Base-by-base conservation (phyloP, 441 rosid genomes). In the Erysimum cheiri region DNA sequence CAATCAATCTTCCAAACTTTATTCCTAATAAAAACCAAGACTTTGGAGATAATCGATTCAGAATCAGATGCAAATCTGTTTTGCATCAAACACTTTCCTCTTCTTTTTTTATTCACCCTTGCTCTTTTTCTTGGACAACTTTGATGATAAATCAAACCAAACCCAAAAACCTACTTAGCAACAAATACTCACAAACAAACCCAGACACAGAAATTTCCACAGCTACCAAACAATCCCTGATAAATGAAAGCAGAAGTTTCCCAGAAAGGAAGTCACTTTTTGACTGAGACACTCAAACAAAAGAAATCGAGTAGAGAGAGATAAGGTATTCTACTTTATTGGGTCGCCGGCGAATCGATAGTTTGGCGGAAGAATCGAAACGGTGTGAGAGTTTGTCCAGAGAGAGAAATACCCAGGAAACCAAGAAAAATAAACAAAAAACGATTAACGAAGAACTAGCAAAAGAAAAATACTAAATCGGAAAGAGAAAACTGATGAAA, bases 111-210 rank as follows among this genome's bases (percentile, higher is more conserved):
- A 17, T 67, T 22, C 24, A 22, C 24, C 24, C 2, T 22, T 22
- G 24, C 24, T 22, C 24, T 22, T 22, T 22, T 22, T 22, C 24
- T 22, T 22, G 24, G 24, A 1, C 49, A 43, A 67, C 56, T 50
- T 41, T 35, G n/a, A n/a, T 58, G 71, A 57, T 77, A 46, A 81
- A 80, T 69, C 77, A 69, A 79, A 80, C 80, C 78, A 65, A 79
- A 75, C 53, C 40, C 36, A 24, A 46, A 8, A 52, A 61, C 8
- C 66, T 28, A 41, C 28, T 24, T 63, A 54, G 3, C 19, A 32
- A 8, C 17, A 49, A 37, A 35, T 19, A 56, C 49, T 62, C 11
- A 3, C 29, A 37, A 53, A 66, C 64, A 61, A 74, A 52, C 66
- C 78, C 50, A 56, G 60, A 73, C 26, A 19, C 46, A 39, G 41